Evolutionary conservation across 108 stramenopile species (phyloP), one percentile per base, ranked within the genome.

Genomic region (Bacterosira constricta): DNA sequence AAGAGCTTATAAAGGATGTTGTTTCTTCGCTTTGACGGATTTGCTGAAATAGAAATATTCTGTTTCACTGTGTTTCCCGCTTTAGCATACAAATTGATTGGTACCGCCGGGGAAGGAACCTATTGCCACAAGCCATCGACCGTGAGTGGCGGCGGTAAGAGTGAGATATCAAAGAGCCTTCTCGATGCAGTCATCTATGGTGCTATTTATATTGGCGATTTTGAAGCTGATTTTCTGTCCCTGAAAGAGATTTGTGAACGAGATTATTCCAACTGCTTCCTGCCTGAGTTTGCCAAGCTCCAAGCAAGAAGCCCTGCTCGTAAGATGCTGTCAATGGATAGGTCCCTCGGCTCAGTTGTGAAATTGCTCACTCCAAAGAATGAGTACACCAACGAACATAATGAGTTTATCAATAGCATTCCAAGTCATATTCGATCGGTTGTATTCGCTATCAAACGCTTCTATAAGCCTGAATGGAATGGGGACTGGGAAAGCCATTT

Each of bases 111-210:
- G 17, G 84, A 85, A 62, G 80, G 80, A 25, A 79, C 78, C n/a
- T 85, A 64, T 53, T 85, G 84, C 25, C 84, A 85, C 78, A 85
- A 85, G 51, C 84, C 84, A 31, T 75, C 81, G 0, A 85, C 84
- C 25, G 84, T 85, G 35, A 82, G 80, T 50, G 84, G 84, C 39
- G 84, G 84, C 10, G 75, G 75, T 25, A 85, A 85, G 56, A 71
- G 69, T 18, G 84, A 85, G 41, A 85, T 85, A 29, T 80, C 78
- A 1, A 85, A 85, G 49, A 79, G 77, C 10, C 39, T 85, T 29
- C 82, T 62, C 25, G 84, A 85, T 57, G 84, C 84, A 0, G 84
- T 85, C 34, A 80, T 85, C 23, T 70, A 85, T 53, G 84, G 81
- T 18, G 66, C 81, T 1, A 79, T 85, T 32, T 85, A 79, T 36